Evolutionary conservation across 257 asterid species (phyloP).

Genomic region (Penstemon davidsonii): DNA sequence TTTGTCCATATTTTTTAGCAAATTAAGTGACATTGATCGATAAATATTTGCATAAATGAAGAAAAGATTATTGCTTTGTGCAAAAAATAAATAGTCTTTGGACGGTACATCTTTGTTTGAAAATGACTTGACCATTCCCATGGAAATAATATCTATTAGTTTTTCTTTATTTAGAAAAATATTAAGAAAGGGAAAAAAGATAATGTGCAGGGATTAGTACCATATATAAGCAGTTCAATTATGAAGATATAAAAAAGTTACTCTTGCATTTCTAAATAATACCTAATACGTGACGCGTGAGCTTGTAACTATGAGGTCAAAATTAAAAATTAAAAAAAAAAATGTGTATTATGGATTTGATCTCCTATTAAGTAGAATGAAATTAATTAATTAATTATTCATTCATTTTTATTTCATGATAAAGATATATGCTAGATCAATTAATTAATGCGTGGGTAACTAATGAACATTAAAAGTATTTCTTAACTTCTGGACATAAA

Average conservation of each 20-base stretch:
- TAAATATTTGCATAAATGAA: conserved; percentile 19
- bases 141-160: neutral
- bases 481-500: no score
- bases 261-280: conserved; percentile 3
- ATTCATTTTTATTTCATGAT: neutral
- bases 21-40: no score
- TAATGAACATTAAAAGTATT: neutral
- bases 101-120: conserved; percentile 33
- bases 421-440: neutral
- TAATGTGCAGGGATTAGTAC: no score
- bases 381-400: neutral
- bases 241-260: no score
- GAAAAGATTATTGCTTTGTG: conserved; percentile 24
- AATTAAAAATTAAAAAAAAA: no score
- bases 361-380: neutral
- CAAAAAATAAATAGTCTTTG: conserved; percentile 35
- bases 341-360: no score
- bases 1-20: no score
- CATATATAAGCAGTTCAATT: no score
- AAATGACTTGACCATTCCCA: conserved; percentile 26
- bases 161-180: no score
- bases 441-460: no score
- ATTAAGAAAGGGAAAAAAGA: no score
- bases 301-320: neutral
- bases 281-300: neutral